Evolutionary conservation across 1,284 basidiomycete genomes (phyloP).

Genomic region (Uromyces viciae-fabae): DNA sequence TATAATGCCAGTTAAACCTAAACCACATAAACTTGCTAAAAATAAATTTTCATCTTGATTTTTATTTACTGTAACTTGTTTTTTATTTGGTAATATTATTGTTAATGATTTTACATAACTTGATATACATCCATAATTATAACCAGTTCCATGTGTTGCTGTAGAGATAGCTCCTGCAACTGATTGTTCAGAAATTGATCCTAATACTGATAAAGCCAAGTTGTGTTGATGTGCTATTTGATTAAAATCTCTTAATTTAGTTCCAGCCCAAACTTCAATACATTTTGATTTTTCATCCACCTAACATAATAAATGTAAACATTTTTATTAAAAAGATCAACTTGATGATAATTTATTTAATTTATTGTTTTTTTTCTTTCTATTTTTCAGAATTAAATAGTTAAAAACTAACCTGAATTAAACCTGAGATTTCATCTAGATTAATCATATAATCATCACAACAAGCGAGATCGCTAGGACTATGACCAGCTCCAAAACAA

Average conservation of each 20-base stretch:
- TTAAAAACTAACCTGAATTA: constrained; percentile 55
- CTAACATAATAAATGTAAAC: constrained; percentile 56
- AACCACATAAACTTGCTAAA: constrained; percentile 82
- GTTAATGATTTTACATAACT: constrained; percentile 72
- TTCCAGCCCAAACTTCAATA: constrained; percentile 61
- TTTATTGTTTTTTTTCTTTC: too few relatives aligned
- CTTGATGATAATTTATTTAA: constrained; percentile 39
- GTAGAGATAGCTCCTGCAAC: constrained; percentile 91
- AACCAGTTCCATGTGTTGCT: constrained; percentile 88
- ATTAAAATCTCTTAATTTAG: constrained; percentile 54
- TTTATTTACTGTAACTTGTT: constrained; percentile 67
- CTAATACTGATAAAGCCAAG: constrained; percentile 85
- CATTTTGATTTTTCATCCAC: constrained; percentile 68
- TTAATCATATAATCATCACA: constrained; percentile 53
- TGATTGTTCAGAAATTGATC: constrained; percentile 94
- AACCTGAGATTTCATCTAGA: constrained; percentile 52
- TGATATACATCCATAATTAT: constrained; percentile 75
- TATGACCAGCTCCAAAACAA: constrained; percentile 84
- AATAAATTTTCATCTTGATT: constrained; percentile 71
- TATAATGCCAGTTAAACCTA: constrained; percentile 90
- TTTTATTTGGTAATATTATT: constrained; percentile 70
- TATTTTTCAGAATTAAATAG: constrained; percentile 60
- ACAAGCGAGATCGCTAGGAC: constrained; percentile 73
- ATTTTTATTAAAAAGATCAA: constrained; percentile 27
- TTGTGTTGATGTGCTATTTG: constrained; percentile 63